Percentiles rank a stretch among this genome's conserved stretches.
Conservation (phyloP, 176 grass and related monocot genomes). For the Carex scoparia region DNA sequence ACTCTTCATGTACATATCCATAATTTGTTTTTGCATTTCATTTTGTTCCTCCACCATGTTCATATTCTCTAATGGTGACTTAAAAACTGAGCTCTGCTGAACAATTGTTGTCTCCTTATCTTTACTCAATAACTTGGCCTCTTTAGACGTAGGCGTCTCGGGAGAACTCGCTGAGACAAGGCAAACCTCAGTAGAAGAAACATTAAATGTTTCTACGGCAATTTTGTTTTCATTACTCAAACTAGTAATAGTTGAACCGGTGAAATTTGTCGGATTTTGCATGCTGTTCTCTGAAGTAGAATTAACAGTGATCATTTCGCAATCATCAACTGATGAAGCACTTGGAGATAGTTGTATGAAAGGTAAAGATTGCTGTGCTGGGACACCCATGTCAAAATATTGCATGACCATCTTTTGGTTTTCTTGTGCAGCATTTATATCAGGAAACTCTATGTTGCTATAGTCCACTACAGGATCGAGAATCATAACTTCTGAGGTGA, state of each 20-base stretch:
- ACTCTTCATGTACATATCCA: slow-evolving; percentile 93
- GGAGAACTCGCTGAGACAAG: slow-evolving; percentile 30
- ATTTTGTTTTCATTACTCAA: slow-evolving; percentile 34
- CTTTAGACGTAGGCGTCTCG: slow-evolving; percentile 54
- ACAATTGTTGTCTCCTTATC: slow-evolving; percentile 6
- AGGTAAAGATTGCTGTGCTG: slow-evolving; percentile 21
- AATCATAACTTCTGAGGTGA: slow-evolving; percentile 76
- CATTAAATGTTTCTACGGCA: background rate
- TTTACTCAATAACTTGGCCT: background rate
- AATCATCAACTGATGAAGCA: slow-evolving; percentile 17
- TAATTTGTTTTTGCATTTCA: slow-evolving; percentile 91
- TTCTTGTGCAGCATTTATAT: slow-evolving; percentile 50
- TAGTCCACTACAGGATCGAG: slow-evolving; percentile 45
- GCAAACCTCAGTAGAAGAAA: slow-evolving; percentile 11
- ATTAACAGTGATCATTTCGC: slow-evolving; percentile 41
- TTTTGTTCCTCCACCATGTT: slow-evolving; percentile 60
- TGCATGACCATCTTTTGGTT: slow-evolving; percentile 75
- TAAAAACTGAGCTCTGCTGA: slow-evolving; percentile 31
- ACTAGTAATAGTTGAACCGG: slow-evolving; percentile 29
- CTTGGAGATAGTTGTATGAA: slow-evolving; percentile 41
- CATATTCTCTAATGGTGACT: slow-evolving; percentile 44
- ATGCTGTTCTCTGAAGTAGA: slow-evolving; percentile 33
- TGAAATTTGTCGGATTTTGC: slow-evolving; percentile 35
- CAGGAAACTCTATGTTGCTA: slow-evolving; percentile 46
- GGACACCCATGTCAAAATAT: slow-evolving; percentile 45